phyloP scores from a whole-genome alignment of 139 green algal genomes.

The Chlamydomonas asymmetrica region DNA sequence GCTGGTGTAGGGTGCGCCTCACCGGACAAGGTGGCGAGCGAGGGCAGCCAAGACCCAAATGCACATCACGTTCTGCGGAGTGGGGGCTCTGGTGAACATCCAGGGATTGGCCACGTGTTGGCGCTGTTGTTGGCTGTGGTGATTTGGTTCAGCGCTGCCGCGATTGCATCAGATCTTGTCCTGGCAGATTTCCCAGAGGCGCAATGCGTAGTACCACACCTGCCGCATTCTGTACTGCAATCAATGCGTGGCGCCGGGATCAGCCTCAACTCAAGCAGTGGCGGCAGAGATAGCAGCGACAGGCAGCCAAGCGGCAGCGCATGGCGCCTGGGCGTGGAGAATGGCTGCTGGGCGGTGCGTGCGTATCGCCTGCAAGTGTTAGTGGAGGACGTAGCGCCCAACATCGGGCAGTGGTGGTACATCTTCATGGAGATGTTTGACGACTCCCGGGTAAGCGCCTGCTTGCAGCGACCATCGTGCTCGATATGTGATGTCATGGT shows the following conservation, averaged over 20 bases:
- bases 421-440: constrained; percentile 77
- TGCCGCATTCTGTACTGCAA: not conserved
- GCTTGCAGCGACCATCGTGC: too few species aligned
- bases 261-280: not conserved
- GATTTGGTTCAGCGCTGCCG: not conserved
- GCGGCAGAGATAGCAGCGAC: not conserved
- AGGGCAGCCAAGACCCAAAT: too few species aligned
- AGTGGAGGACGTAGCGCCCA: constrained; percentile 64
- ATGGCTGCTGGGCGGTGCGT: constrained; percentile 27
- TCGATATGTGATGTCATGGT: too few species aligned
- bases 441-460: constrained; percentile 30
- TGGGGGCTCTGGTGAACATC: too few species aligned
- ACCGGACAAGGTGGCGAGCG: too few species aligned
- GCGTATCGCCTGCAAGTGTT: constrained; percentile 46
- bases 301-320: not conserved
- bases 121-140: too few species aligned
- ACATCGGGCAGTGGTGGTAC: constrained; percentile 79
- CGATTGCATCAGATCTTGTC: not conserved
- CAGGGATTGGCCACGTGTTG: too few species aligned
- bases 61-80: too few species aligned
- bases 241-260: too few species aligned
- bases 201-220: not conserved
- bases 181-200: too few species aligned
- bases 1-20: too few species aligned
- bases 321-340: not conserved